Conservation (phyloP, 257 asterid genomes). For the Penstemon eatonii region DNA sequence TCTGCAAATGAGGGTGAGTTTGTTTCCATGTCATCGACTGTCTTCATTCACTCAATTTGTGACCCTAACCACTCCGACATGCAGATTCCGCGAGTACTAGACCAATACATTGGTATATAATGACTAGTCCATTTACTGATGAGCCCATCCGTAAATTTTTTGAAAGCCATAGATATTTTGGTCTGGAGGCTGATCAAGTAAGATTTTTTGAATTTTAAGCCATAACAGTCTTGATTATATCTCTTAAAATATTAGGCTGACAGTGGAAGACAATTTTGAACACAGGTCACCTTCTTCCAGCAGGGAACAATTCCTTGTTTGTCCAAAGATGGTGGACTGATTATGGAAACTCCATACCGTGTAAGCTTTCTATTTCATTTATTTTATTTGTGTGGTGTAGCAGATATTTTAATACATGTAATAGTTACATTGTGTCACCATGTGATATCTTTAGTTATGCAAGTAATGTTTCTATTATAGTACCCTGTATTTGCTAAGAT, state of each 20-base stretch:
- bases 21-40: conserved; percentile 20
- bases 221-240: conserved; percentile 10
- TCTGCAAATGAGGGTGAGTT: conserved; percentile 72
- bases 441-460: conserved; percentile 6
- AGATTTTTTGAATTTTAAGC: conserved; percentile 21
- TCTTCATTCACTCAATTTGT: conserved; percentile 23
- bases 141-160: conserved; percentile 82
- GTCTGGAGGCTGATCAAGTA: conserved; percentile 93
- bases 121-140: conserved; percentile 98
- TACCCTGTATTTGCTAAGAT: conserved; percentile 9
- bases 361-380: conserved; percentile 47
- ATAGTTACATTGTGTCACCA: conserved; percentile 3
- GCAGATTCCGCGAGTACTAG: conserved; percentile 54
- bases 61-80: conserved; percentile 32
- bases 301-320: conserved; percentile 97
- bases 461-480: neutral
- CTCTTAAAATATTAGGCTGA: conserved; percentile 32
- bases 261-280: conserved; percentile 26
- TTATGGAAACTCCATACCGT: conserved; percentile 88
- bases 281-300: conserved; percentile 91
- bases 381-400: neutral
- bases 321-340: conserved; percentile 82
- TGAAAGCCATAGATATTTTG: conserved; percentile 88
- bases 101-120: conserved; percentile 92
- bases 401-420: neutral